phyloP scores from a whole-genome alignment of 495 filamentous ascomycete species.

The Podospora appendiculata region DNA sequence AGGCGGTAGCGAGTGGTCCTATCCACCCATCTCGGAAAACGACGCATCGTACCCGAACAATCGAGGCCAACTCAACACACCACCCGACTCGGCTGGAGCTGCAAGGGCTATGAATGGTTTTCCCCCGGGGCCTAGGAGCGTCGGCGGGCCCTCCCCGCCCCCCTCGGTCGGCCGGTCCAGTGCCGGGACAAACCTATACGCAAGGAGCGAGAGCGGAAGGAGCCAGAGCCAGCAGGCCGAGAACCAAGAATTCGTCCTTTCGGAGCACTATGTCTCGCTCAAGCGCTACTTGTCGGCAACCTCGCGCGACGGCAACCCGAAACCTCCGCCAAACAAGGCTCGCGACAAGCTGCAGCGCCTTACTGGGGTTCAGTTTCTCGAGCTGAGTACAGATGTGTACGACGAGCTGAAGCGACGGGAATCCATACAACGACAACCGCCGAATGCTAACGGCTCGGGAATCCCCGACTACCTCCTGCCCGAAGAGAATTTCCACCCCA shows the following conservation, averaged over 20 bases:
- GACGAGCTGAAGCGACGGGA: conserved; percentile 89
- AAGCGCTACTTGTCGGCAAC: conserved; percentile 66
- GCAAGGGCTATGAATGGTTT: conserved; percentile 52
- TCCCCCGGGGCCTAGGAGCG: conserved; percentile 38
- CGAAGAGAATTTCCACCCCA: conserved; percentile 84
- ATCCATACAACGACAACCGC: conserved; percentile 41
- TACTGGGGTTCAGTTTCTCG: conserved; percentile 87
- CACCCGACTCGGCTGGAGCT: conserved; percentile 60
- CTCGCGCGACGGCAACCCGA: conserved; percentile 65
- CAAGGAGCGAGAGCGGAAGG: conserved; percentile 53
- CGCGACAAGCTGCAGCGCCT: conserved; percentile 87
- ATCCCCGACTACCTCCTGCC: conserved; percentile 61
- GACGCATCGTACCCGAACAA: conserved; percentile 47
- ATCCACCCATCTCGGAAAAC: conserved; percentile 44
- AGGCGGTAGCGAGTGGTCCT: conserved; percentile 86
- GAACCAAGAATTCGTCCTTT: conserved; percentile 45
- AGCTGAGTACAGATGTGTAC: conserved; percentile 94
- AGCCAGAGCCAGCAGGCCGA: conserved; percentile 41
- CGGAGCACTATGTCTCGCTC: conserved; percentile 75
- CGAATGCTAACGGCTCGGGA: conserved; percentile 33
- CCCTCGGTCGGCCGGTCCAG: conserved; percentile 76
- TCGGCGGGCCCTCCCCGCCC: conserved; percentile 72
- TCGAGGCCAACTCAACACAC: conserved; percentile 60
- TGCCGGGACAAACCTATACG: conserved; percentile 57
- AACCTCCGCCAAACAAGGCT: conserved; percentile 73